These are phyloP conservation scores for Didymella exigua DNA, from an alignment of 2,329 filamentous ascomycete genomes.

Conservation along the genomic window DNA sequence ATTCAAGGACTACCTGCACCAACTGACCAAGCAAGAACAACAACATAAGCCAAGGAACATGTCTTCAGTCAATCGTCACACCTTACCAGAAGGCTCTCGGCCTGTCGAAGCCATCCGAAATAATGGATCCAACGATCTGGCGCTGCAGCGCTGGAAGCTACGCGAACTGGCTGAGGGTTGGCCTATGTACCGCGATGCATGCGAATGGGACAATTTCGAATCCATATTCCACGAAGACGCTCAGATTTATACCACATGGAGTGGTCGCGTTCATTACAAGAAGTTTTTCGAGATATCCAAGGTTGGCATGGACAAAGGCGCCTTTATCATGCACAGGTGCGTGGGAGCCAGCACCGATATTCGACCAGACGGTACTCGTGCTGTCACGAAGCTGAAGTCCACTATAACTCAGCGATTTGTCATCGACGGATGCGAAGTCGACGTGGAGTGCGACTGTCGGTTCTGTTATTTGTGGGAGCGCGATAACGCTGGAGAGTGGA, in stretches of 20 bases:
- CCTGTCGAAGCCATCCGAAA: background rate
- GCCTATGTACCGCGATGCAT: background rate
- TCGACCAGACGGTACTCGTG: background rate
- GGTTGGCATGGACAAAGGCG: background rate
- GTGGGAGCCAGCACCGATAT: background rate
- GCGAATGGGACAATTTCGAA: background rate
- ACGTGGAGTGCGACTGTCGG: background rate
- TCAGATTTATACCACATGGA: background rate
- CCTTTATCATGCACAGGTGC: background rate
- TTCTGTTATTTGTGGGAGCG: background rate
- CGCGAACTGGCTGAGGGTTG: background rate
- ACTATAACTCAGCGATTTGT: background rate
- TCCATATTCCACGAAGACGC: background rate
- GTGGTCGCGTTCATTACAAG: background rate
- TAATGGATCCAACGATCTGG: background rate
- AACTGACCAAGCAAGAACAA: too few relatives aligned
- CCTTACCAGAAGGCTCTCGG: background rate
- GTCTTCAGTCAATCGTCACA: background rate
- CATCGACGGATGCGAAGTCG: background rate
- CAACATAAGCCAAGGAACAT: too few relatives aligned
- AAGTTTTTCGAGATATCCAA: background rate
- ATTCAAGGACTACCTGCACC: too few relatives aligned
- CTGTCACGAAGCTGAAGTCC: background rate
- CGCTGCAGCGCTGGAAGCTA: background rate
- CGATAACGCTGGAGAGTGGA: background rate